These are phyloP conservation scores for Somion occarium DNA, from an alignment of 1,284 basidiomycete species.

Conservation along the genomic window DNA sequence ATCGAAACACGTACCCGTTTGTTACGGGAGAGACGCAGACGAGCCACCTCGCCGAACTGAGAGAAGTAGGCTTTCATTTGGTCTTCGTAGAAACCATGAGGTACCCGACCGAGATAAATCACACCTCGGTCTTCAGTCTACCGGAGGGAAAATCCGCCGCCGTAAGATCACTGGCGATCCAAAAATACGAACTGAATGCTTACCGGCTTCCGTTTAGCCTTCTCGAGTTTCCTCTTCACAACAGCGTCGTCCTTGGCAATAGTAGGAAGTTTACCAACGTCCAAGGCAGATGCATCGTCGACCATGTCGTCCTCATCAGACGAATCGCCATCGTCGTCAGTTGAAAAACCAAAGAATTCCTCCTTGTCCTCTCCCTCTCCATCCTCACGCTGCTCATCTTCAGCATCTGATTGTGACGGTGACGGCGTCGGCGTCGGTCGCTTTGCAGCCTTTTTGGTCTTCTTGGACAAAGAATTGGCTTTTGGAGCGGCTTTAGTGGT, in stretches of 20 bases:
- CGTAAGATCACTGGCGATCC: background rate
- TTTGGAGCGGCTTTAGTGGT: constrained; percentile 3
- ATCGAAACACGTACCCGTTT: constrained; percentile 61
- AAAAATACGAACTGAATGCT: constrained; percentile 24
- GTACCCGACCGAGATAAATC: constrained; percentile 86
- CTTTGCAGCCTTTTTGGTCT: constrained; percentile 6
- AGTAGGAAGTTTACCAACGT: constrained; percentile 72
- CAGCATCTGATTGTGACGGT: constrained; percentile 10
- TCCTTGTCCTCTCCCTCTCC: constrained; percentile 32
- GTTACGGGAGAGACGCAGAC: constrained; percentile 89
- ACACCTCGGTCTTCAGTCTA: constrained; percentile 80
- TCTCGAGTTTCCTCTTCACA: constrained; percentile 78
- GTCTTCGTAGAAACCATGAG: constrained; percentile 96
- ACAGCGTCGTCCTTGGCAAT: constrained; percentile 81
- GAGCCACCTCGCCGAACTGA: constrained; percentile 91
- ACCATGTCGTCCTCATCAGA: constrained; percentile 73
- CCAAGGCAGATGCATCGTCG: constrained; percentile 49
- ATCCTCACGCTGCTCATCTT: constrained; percentile 14
- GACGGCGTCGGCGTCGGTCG: constrained; percentile 5
- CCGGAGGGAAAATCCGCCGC: constrained; percentile 2
- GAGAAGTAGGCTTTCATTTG: constrained; percentile 91
- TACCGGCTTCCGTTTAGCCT: constrained; percentile 77
- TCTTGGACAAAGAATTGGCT: background rate
- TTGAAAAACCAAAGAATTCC: constrained; percentile 69
- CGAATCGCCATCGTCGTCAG: constrained; percentile 63